A percentile compares a stretch with the other conserved stretches of the same genome.
Conservation (phyloP, 164 flowering plant species). For the Magnolia kwangsiensis region DNA sequence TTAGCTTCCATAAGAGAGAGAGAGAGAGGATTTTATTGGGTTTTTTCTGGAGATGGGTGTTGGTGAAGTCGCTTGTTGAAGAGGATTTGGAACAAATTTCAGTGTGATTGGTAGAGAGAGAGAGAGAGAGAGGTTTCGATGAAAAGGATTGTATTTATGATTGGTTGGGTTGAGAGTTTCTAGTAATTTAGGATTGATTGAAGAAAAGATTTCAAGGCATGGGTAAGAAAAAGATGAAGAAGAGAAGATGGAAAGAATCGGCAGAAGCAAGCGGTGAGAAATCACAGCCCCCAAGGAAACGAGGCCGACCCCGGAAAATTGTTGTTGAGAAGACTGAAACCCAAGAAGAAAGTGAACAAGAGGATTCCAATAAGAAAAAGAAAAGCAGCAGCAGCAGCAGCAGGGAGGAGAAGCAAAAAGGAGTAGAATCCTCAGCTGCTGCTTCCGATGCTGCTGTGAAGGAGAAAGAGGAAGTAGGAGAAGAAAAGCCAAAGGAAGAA, state of each 20-base stretch:
- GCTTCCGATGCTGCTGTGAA: not conserved
- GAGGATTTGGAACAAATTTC: not conserved
- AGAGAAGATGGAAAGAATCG: not conserved
- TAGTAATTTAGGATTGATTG: not conserved
- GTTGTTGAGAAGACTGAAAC: slow-evolving; percentile 1
- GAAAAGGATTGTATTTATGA: not conserved
- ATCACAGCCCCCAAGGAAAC: not conserved
- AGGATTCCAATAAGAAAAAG: not conserved
- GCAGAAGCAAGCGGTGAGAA: not conserved
- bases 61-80: not conserved
- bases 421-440: not conserved
- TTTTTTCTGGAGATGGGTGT: not conserved
- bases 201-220: not conserved
- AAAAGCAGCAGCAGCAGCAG: not conserved
- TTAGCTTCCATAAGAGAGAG: not conserved
- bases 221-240: not conserved
- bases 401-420: not conserved
- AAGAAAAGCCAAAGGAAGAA: not conserved
- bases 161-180: not conserved
- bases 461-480: not conserved
- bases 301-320: not conserved
- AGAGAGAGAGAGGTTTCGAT: not conserved
- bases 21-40: not conserved
- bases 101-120: not conserved
- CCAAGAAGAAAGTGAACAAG: not conserved